Percentiles rank a stretch among this genome's conserved stretches.
phyloP scores from a whole-genome alignment of 2,329 filamentous ascomycete genomes.

The Aspergillus calidoustus region DNA sequence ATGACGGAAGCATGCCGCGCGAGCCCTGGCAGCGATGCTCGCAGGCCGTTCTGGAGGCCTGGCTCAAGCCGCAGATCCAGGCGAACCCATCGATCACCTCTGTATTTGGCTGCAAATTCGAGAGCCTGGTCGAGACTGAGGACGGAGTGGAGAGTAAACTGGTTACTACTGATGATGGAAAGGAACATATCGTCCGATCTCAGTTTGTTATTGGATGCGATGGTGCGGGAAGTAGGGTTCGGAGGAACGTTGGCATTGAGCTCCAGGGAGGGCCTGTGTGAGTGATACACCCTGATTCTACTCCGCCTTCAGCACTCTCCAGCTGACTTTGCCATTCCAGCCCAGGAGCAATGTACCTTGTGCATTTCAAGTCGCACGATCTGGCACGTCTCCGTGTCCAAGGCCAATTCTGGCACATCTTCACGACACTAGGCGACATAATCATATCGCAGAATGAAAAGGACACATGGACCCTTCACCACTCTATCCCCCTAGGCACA shows the following conservation, averaged over 20 bases:
- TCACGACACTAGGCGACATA: conserved; percentile 28
- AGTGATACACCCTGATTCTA: background rate
- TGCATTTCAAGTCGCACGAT: conserved; percentile 39
- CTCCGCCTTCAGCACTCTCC: background rate
- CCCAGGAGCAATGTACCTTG: conserved; percentile 27
- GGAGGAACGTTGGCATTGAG: conserved; percentile 5
- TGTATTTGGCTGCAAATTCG: conserved; percentile 36
- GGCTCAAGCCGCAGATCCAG: conserved; percentile 33
- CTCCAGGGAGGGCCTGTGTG: conserved; percentile 18
- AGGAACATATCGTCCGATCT: background rate
- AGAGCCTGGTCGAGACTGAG: conserved; percentile 13
- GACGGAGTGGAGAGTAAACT: conserved; percentile 3
- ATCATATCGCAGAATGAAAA: conserved; percentile 38
- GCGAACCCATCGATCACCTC: conserved; percentile 29
- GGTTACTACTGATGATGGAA: background rate
- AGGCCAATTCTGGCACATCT: conserved; percentile 42
- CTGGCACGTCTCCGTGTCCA: conserved; percentile 28
- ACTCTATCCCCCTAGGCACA: conserved; percentile 18
- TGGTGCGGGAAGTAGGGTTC: conserved; percentile 18
- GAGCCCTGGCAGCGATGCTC: conserved; percentile 40
- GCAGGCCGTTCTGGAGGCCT: conserved; percentile 39
- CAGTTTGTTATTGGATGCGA: conserved; percentile 9
- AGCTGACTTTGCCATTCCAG: conserved; percentile 10
- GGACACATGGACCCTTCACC: conserved; percentile 40
- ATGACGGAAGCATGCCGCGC: conserved; percentile 37